These are phyloP conservation scores for Crithidia fasciculata DNA, from an alignment of 208 protist species.

Conservation along the genomic window DNA sequence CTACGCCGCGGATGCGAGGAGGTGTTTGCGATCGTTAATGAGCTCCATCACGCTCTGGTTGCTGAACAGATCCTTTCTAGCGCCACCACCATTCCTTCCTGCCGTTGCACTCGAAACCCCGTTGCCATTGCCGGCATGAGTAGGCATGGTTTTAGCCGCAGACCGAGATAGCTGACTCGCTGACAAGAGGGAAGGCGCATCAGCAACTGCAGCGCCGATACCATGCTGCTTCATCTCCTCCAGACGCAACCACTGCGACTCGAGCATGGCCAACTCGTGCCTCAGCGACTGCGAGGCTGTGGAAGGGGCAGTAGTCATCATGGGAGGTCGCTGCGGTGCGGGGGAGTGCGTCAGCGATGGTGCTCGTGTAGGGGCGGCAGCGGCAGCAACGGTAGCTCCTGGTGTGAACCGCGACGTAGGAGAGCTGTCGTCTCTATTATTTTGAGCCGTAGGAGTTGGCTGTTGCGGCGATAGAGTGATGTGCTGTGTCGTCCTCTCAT, in stretches of 20 bases:
- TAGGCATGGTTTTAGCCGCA: no score
- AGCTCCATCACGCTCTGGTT: constrained; percentile 28
- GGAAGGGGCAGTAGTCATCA: neutral
- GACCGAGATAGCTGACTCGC: neutral
- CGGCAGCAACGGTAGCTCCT: neutral
- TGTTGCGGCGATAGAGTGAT: neutral
- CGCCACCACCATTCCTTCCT: neutral
- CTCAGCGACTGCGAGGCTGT: constrained; percentile 25
- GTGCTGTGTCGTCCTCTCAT: neutral
- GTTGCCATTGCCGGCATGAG: no score
- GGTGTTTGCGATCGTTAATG: constrained; percentile 31
- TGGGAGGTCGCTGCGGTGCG: neutral
- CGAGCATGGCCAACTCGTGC: constrained; percentile 60
- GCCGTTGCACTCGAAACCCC: neutral
- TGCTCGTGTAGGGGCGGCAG: constrained; percentile 7
- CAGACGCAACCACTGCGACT: constrained; percentile 79
- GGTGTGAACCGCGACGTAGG: neutral
- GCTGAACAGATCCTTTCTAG: constrained; percentile 1
- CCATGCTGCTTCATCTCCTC: constrained; percentile 53
- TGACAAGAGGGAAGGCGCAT: neutral
- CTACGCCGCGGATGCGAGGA: constrained; percentile 12
- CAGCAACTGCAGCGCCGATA: neutral
- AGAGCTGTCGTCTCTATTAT: no score
- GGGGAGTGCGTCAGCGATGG: neutral
- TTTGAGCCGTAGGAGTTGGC: no score